A percentile compares a stretch with the other conserved stretches of the same genome.
phyloP scores from a whole-genome alignment of 1,284 basidiomycete genomes.

The Ceratobasidium sp. region DNA sequence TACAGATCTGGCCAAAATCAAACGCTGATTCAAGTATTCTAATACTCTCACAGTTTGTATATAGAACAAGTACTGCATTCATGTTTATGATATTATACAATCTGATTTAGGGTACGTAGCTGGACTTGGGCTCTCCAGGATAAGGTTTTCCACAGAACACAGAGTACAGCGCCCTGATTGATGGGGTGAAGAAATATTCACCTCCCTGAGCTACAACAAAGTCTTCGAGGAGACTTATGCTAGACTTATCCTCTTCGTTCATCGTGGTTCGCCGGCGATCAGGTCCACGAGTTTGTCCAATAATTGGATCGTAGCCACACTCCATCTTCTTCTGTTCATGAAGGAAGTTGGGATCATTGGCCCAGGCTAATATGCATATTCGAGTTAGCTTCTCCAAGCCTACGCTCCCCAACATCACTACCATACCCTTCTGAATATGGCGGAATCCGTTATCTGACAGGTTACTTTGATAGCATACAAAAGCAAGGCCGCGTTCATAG shows the following conservation, averaged over 20 bases:
- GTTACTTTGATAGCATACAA: slow-evolving; percentile 1
- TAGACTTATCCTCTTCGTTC: slow-evolving; percentile 46
- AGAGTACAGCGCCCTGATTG: slow-evolving; percentile 51
- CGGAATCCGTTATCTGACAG: neutral
- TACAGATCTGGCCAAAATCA: too few species aligned
- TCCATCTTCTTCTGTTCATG: slow-evolving; percentile 25
- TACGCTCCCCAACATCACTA: neutral
- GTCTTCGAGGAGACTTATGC: slow-evolving; percentile 43
- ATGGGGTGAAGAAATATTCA: slow-evolving; percentile 57
- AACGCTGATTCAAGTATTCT: too few species aligned
- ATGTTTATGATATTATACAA: too few species aligned
- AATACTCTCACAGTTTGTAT: too few species aligned
- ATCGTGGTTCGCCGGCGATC: slow-evolving; percentile 52
- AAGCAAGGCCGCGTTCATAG: slow-evolving; percentile 1
- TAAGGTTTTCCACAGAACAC: neutral
- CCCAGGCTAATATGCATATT: slow-evolving; percentile 46
- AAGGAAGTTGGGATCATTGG: slow-evolving; percentile 47
- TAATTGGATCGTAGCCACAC: slow-evolving; percentile 50
- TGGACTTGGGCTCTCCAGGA: neutral
- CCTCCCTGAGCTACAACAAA: slow-evolving; percentile 53
- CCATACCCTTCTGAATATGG: neutral
- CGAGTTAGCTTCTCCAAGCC: slow-evolving; percentile 36
- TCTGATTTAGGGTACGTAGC: too few species aligned
- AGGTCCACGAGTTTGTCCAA: slow-evolving; percentile 56
- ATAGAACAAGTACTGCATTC: too few species aligned